phyloP scores from a whole-genome alignment of 148 eudicot genomes.

The Gaultheria prostrata region DNA sequence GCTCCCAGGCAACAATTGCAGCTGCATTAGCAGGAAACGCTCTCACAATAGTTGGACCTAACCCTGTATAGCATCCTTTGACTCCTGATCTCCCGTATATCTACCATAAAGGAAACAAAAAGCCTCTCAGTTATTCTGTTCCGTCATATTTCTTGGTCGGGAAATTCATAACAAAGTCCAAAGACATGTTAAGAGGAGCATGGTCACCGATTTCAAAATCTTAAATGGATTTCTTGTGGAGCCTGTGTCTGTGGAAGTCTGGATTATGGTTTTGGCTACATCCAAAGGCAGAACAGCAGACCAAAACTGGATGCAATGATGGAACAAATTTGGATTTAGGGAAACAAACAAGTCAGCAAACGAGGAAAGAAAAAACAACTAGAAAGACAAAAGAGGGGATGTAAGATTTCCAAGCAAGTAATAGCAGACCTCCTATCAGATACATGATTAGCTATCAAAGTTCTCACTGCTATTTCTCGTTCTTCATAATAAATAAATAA shows the following conservation, averaged over 20 bases:
- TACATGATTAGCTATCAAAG: not conserved
- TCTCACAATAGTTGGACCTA: constrained; percentile 79
- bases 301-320: constrained; percentile 55
- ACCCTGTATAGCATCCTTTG: constrained; percentile 85
- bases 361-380: not conserved
- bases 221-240: constrained; percentile 63
- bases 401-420: constrained; percentile 1
- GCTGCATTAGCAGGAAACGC: constrained; percentile 98
- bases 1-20: constrained; percentile 90
- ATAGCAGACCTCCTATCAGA: not conserved
- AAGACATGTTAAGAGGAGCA: not conserved
- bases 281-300: constrained; percentile 76
- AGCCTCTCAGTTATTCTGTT: constrained; percentile 3
- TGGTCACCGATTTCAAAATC: constrained; percentile 51
- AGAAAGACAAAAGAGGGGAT: not conserved
- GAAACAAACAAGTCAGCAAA: not conserved
- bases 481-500: not conserved
- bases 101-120: constrained; percentile 37
- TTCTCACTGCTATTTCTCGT: not conserved
- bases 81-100: constrained; percentile 71
- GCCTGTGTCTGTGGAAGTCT: constrained; percentile 59
- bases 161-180: not conserved
- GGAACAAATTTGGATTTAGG: constrained; percentile 10
- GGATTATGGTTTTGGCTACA: constrained; percentile 88
- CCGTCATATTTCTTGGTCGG: not conserved